Base-by-base conservation (phyloP, 163 green algal genomes). In the Chlorella variabilis region DNA sequence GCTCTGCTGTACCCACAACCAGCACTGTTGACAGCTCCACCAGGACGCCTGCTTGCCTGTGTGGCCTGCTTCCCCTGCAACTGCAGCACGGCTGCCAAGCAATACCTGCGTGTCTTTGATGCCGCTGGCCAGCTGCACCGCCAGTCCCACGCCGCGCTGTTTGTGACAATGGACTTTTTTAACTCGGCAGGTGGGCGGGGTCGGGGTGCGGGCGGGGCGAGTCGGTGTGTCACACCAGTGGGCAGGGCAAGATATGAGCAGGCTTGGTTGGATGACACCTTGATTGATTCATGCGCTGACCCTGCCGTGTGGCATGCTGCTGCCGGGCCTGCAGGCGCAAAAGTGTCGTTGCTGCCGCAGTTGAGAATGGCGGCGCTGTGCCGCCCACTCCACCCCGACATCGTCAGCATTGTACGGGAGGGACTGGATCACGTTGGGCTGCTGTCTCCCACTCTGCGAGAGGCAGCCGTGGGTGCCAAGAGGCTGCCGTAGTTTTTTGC, bases 21-120 rank as follows among this genome's bases (percentile, higher is more conserved):
- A n/a, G n/a, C n/a, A n/a, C n/a, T n/a, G n/a, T n/a, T n/a, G n/a
- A n/a, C n/a, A n/a, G n/a, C n/a, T n/a, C n/a, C n/a, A n/a, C n/a
- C n/a, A n/a, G n/a, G n/a, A n/a, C n/a, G n/a, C n/a, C n/a, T n/a
- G n/a, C n/a, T n/a, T n/a, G n/a, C n/a, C n/a, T n/a, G n/a, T n/a
- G n/a, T n/a, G n/a, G n/a, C n/a, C n/a, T 54, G 11, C 45, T 54
- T 11, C 4, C 45, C n/a, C 11, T 18, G 21, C 15, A n/a, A n/a
- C 17, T 42, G 36, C 36, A 70, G 56, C 51, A 31, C 48, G 3
- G 29, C 11, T 15, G 11, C 15, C 11, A 54, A 56, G 34, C 71
- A 80, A 38, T 80, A 80, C n/a, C 27, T 80, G 33, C n/a, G 27
- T 6, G 36, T 80, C 15, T 58, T 59, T 66, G 73, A 80, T 3